Evolutionary conservation across 768 basidiomycete species (phyloP).

Genomic region (Mycena belliarum): DNA sequence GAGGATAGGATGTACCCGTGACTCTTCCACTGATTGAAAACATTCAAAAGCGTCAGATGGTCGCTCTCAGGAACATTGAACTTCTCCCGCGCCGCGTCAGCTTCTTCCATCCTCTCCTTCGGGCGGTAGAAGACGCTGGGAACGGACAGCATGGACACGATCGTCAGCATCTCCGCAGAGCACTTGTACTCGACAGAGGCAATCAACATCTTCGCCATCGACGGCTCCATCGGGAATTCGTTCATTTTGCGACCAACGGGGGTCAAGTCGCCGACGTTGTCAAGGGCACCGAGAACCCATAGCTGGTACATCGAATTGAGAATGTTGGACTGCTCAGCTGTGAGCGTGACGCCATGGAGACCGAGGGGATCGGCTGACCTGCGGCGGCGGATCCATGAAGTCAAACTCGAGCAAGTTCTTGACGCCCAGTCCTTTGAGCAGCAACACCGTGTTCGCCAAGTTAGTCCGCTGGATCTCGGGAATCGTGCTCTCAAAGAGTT

Average conservation of each 20-base stretch:
- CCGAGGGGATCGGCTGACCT: slow-evolving; percentile 45
- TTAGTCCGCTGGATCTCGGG: slow-evolving; percentile 99
- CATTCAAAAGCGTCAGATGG: slow-evolving; percentile 92
- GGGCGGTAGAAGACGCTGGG: slow-evolving; percentile 98
- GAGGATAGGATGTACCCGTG: slow-evolving; percentile 64
- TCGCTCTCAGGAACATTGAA: slow-evolving; percentile 99
- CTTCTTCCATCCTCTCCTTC: slow-evolving; percentile 96
- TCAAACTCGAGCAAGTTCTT: slow-evolving; percentile 98
- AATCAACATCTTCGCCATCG: slow-evolving; percentile 99
- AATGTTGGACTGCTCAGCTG: slow-evolving; percentile 74
- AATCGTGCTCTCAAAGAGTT: slow-evolving; percentile 93
- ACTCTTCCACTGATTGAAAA: slow-evolving; percentile 97
- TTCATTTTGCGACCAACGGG: slow-evolving; percentile 94
- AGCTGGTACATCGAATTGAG: slow-evolving; percentile 99
- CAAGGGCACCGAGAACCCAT: slow-evolving; percentile 96
- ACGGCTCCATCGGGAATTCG: slow-evolving; percentile 99
- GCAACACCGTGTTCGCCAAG: slow-evolving; percentile 91
- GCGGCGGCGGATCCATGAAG: slow-evolving; percentile 99
- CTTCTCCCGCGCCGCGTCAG: slow-evolving; percentile 96
- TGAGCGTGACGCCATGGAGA: background rate
- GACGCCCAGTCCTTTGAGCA: slow-evolving; percentile 94
- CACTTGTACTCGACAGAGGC: slow-evolving; percentile 92
- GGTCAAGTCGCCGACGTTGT: slow-evolving; percentile 97
- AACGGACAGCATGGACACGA: slow-evolving; percentile 98
- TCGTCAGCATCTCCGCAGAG: slow-evolving; percentile 94